A percentile compares a stretch with the other conserved stretches of the same genome.
These are phyloP conservation scores for Quercus wislizeni DNA, from an alignment of 306 rosid species.

Conservation along the genomic window DNA sequence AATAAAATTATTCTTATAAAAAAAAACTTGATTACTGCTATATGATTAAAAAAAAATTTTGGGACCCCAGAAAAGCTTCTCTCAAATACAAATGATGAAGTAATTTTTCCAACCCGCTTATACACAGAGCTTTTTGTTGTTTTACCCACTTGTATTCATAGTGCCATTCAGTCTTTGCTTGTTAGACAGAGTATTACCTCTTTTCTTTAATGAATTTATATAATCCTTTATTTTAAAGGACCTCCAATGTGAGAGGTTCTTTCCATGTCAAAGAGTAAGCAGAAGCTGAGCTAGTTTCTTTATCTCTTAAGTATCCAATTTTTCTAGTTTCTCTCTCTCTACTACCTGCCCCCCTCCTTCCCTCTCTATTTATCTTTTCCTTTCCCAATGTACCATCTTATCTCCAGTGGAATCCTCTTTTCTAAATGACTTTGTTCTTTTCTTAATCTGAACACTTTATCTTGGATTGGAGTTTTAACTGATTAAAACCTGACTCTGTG, in stretches of 20 bases:
- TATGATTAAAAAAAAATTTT: not conserved
- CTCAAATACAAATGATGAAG: not conserved
- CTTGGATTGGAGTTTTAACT: slow-evolving; percentile 7
- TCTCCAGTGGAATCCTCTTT: not conserved
- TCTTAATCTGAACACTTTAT: not conserved
- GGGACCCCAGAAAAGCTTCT: not conserved
- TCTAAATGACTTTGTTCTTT: not conserved
- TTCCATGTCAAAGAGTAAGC: not conserved
- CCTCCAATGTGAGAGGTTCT: not conserved
- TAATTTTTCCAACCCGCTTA: not conserved
- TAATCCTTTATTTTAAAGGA: not conserved
- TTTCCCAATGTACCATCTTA: not conserved
- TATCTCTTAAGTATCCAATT: not conserved
- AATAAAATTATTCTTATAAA: not conserved
- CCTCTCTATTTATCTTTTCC: not conserved
- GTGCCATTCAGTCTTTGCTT: not conserved
- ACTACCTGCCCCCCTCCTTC: not conserved
- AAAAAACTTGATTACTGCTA: not conserved
- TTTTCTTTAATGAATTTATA: not conserved
- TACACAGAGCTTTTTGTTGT: not conserved
- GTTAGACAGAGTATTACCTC: not conserved
- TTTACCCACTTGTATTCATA: not conserved
- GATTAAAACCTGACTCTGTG: slow-evolving; percentile 1
- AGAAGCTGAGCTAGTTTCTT: not conserved
- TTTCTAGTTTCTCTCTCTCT: not conserved